Evolutionary conservation across 2,329 filamentous ascomycete genomes (phyloP), one percentile per base, ranked within the genome.

Genomic region (Fusarium virguliforme): DNA sequence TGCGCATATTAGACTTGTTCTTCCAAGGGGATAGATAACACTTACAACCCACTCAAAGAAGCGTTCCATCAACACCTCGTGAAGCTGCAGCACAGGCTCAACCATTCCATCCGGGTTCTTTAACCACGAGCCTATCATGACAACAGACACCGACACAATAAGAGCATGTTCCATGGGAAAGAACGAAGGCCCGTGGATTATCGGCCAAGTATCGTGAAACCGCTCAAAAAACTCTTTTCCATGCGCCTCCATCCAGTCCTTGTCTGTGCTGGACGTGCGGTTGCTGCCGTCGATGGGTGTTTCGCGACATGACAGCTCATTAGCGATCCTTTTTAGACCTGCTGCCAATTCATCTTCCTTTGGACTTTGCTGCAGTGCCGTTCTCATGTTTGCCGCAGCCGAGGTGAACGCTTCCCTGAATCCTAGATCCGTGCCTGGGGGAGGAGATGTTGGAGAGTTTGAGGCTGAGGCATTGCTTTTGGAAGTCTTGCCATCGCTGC

Each of bases 151-250:
- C 0, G 76, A 58, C 4, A 81, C 18, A 4, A 74, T 22, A 2
- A 77, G 58, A 3, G 79, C 73, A 76, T 76, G 13, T 63, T 75
- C 34, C 80, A 76, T 26, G 70, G 76, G 38, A 76, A 78, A 55
- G 34, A 80, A 80, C 0, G 77, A 72, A 1, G 83, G 81, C 0
- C 74, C 76, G 65, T 84, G 82, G 4, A 85, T 69, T 3, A 84
- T 72, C 6, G 84, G 81, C 77, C 83, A 85, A 1, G 77, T 77
- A 30, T 82, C 76, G 61, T 85, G 83, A 32, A 85, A 83, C 0
- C 76, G 65, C 0, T 74, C 73, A n/a, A 85, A 78, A 37, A 84
- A 87, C 0, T 77, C 72, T 0, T 76, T 73, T 1, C 74, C 65
- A 13, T 63, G 65, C 1, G 58, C 51, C 1, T 68, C 54, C 4